Evolutionary conservation across 192 early-diverging fungal species (phyloP).

Genomic region (Linderina pennispora): DNA sequence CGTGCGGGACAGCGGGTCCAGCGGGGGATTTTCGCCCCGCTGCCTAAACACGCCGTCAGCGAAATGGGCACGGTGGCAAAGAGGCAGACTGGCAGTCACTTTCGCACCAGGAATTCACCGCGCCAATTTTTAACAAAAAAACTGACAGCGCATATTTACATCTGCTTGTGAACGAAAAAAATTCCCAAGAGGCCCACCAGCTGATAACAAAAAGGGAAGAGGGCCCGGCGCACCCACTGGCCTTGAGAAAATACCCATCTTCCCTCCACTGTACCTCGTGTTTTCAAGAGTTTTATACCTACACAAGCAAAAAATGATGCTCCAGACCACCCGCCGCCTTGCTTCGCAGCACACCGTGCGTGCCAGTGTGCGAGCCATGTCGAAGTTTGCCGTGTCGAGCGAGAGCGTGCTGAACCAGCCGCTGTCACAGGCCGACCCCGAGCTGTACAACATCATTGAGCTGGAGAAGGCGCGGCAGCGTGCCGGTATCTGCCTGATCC

Average conservation of each 20-base stretch:
- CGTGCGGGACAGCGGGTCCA: too few relatives aligned
- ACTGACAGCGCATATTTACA: too few relatives aligned
- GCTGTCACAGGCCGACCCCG: constrained; percentile 75
- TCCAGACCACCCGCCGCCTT: background rate
- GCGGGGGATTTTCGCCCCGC: too few relatives aligned
- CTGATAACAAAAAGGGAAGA: too few relatives aligned
- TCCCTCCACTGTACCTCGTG: constrained; percentile 84
- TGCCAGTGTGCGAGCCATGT: constrained; percentile 1
- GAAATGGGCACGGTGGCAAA: too few relatives aligned
- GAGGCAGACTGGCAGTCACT: too few relatives aligned
- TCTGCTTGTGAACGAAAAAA: too few relatives aligned
- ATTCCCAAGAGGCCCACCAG: too few relatives aligned
- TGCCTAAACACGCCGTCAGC: too few relatives aligned
- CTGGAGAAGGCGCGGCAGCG: constrained; percentile 92
- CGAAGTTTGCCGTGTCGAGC: constrained; percentile 10
- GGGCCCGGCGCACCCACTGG: too few relatives aligned
- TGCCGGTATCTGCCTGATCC: constrained; percentile 89
- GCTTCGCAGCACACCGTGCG: background rate
- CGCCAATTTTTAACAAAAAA: too few relatives aligned
- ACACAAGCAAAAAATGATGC: constrained; percentile 11
- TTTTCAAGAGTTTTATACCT: constrained; percentile 59
- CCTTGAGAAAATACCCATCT: constrained; percentile 54
- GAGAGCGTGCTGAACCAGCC: constrained; percentile 63
- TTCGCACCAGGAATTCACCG: too few relatives aligned
- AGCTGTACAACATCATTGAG: constrained; percentile 92